Evolutionary conservation across 805 yeast species (phyloP), one percentile per base, ranked within the genome.

Genomic region (Candida pseudoglaebosa): DNA sequence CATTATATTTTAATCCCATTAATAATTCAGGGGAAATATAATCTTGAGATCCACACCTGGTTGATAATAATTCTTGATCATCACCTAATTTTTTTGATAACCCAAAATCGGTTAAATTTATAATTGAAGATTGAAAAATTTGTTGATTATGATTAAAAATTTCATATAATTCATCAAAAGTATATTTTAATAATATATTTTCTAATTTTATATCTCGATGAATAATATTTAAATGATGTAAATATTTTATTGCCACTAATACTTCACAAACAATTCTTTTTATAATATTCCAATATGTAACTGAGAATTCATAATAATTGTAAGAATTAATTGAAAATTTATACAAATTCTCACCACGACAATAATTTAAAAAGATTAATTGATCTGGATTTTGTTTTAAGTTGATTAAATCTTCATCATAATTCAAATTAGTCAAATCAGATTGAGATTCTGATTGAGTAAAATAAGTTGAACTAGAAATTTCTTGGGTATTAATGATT

Each of bases 41-140:
- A 57, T 93, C 99, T 46, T 87, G 96, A 1, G 96, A 86, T 0
- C 99, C 99, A 59, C 99, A 93, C 44, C 98, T 65, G 1, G 98
- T 91, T 2, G 85, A 74, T 18, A 95, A 70, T 41, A 82, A 50
- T 18, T 88, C 84, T 46, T 76, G 67, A 1, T 66, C 71, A 1
- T 78, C 74, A 36, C 74, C 78, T 17, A 91, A 73, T 36, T 71
- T 66, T 49, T 88, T 81, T 8, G 95, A 82, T 19, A 93, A 71
- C 0, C 99, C 99, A 61, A 93, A 83, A 66, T 93, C 99, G 0
- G 95, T 82, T 78, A 80, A 2, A 80, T 77, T 13, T 80, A 43
- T 36, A 73, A 70, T 3, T 42, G 42, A 38, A 10, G 14, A 24
- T 8, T 38, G 32, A 5, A 39, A 24, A 4, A n/a, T 4, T 4